A percentile compares a stretch with the other conserved stretches of the same genome.
Evolutionary conservation across 352 stramenopile species (phyloP).

Genomic region (Pythium volutum): DNA sequence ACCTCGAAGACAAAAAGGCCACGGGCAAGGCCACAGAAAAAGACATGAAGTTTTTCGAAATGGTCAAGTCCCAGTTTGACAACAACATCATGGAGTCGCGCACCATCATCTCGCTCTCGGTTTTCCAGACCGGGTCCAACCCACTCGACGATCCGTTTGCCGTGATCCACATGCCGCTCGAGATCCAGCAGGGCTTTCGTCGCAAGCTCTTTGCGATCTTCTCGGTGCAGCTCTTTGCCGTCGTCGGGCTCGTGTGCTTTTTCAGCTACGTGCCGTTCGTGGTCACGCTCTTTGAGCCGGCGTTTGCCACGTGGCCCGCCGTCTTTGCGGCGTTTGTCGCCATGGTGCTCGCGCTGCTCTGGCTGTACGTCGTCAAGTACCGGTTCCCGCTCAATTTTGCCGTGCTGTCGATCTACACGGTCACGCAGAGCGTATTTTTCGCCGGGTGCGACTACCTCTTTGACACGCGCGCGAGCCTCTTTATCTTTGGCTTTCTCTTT

Average conservation of each 20-base stretch:
- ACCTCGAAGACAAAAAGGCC: conserved; percentile 67
- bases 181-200: conserved; percentile 68
- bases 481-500: conserved; percentile 63
- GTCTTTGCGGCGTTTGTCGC: conserved; percentile 46
- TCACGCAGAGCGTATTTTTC: conserved; percentile 62
- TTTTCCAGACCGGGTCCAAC: conserved; percentile 74
- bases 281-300: conserved; percentile 23
- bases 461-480: conserved; percentile 56
- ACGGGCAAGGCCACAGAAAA: conserved; percentile 54
- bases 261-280: conserved; percentile 37
- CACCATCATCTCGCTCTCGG: conserved; percentile 72
- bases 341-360: conserved; percentile 54
- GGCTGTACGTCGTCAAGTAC: conserved; percentile 77
- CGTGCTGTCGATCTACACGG: conserved; percentile 55
- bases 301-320: conserved; percentile 50
- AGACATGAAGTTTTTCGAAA: conserved; percentile 81
- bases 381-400: conserved; percentile 68
- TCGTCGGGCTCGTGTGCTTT: conserved; percentile 41
- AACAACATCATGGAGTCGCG: conserved; percentile 68
- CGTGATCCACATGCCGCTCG: conserved; percentile 62
- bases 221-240: conserved; percentile 56
- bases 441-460: conserved; percentile 51
- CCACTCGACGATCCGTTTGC: conserved; percentile 68
- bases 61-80: conserved; percentile 70
- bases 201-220: conserved; percentile 75